These are phyloP conservation scores for Penicillium freii DNA, from an alignment of 2,329 filamentous ascomycete genomes.

Conservation along the genomic window DNA sequence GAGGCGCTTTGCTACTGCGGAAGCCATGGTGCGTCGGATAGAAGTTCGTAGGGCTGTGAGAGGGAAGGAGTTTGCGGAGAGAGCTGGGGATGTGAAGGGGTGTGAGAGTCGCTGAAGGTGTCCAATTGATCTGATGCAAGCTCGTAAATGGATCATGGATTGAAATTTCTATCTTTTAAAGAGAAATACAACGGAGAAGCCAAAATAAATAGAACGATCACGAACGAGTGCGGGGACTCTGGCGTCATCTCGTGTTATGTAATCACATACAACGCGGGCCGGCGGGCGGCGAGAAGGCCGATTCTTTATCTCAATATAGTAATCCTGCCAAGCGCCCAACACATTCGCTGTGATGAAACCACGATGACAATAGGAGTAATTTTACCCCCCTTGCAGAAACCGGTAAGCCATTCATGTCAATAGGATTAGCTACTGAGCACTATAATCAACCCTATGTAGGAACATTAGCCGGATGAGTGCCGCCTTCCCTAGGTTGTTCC, in stretches of 20 bases:
- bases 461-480: not conserved
- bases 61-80: constrained; percentile 21
- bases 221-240: constrained; percentile 22
- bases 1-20: constrained; percentile 77
- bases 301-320: not conserved
- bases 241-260: constrained; percentile 22
- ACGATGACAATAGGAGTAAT: not conserved
- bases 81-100: constrained; percentile 14
- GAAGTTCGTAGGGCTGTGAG: constrained; percentile 21
- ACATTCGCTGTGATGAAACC: not conserved
- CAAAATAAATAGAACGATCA: constrained; percentile 11
- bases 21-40: constrained; percentile 55
- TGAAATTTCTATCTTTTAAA: not conserved
- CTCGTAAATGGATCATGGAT: constrained; percentile 32
- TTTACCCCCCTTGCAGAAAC: not conserved
- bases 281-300: constrained; percentile 5
- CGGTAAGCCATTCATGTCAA: not conserved
- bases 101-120: constrained; percentile 22
- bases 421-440: not conserved
- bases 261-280: constrained; percentile 3
- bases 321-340: not conserved
- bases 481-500: too few relatives aligned
- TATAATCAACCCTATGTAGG: not conserved
- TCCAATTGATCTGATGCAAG: constrained; percentile 24
- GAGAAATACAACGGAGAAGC: constrained; percentile 11